Evolutionary conservation across 345 rosid genomes (phyloP).

Genomic region (Citrus maxima): DNA sequence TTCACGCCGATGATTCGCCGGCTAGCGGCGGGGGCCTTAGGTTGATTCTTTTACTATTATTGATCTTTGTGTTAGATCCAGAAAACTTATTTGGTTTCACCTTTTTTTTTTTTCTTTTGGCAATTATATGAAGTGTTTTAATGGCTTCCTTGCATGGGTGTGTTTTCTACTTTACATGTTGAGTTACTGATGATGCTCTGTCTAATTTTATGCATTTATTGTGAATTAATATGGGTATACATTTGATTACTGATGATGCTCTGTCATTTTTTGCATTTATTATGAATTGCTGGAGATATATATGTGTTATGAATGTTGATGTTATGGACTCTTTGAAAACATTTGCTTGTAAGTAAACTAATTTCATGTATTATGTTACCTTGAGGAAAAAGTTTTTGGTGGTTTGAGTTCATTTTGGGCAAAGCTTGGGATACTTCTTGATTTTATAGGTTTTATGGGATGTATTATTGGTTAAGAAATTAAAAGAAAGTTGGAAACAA

Average conservation of each 20-base stretch:
- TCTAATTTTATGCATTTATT: conserved; percentile 9
- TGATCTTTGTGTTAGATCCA: conserved; percentile 12
- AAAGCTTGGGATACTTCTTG: neutral
- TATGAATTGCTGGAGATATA: neutral
- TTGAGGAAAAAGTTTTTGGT: neutral
- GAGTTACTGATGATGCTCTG: neutral
- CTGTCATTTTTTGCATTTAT: conserved; percentile 7
- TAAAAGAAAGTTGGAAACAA: neutral
- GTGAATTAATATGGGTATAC: no score
- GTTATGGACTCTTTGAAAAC: neutral
- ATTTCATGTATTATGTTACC: neutral
- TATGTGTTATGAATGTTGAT: neutral
- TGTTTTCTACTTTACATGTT: conserved; percentile 1
- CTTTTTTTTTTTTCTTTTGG: neutral
- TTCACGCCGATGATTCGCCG: conserved; percentile 71
- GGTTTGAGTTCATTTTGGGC: neutral
- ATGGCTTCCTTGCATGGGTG: neutral
- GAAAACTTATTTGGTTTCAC: neutral
- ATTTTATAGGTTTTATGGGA: neutral
- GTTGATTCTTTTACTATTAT: conserved; percentile 22
- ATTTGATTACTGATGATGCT: neutral
- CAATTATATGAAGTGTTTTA: neutral
- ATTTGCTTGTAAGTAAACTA: neutral
- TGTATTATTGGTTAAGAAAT: neutral
- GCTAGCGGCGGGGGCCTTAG: conserved; percentile 96